phyloP scores from a whole-genome alignment of 2,329 filamentous ascomycete genomes.

The Neofusicoccum cordaticola region DNA sequence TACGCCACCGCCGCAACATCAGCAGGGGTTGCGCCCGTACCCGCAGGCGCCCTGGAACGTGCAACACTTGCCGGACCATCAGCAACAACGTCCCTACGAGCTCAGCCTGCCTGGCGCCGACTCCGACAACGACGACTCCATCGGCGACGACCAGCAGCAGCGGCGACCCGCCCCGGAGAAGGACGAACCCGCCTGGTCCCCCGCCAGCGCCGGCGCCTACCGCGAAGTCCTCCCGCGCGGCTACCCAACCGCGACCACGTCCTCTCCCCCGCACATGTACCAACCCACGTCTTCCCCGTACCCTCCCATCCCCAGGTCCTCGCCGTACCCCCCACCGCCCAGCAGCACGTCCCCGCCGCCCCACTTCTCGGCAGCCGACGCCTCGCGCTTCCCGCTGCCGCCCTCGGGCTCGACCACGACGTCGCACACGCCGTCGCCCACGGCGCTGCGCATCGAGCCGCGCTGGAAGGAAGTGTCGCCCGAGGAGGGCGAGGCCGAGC shows the following conservation, averaged over 20 bases:
- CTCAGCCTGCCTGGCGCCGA: not conserved
- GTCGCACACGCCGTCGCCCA: not conserved
- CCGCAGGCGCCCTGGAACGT: not conserved
- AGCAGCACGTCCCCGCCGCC: not conserved
- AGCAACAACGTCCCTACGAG: constrained; percentile 15
- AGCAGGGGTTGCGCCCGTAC: not conserved
- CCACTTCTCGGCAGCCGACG: not conserved
- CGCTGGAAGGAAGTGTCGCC: not conserved
- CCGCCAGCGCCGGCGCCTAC: constrained; percentile 24
- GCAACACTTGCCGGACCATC: not conserved
- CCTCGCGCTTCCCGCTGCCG: not conserved
- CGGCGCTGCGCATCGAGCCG: not conserved
- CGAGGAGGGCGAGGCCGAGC: not conserved
- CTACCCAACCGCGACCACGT: constrained; percentile 17
- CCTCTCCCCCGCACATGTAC: not conserved
- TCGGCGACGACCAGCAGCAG: not conserved
- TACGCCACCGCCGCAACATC: not conserved
- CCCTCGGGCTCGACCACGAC: too few species aligned
- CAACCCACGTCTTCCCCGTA: not conserved
- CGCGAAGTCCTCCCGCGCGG: constrained; percentile 33
- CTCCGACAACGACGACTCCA: constrained; percentile 14
- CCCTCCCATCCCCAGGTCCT: not conserved
- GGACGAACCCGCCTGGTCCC: not conserved
- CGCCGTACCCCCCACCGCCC: not conserved
- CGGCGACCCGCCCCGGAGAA: not conserved